Percentiles rank a stretch among this genome's conserved stretches.
These are phyloP conservation scores for Starmerella apicola DNA, from an alignment of 805 yeast species.

Conservation along the genomic window DNA sequence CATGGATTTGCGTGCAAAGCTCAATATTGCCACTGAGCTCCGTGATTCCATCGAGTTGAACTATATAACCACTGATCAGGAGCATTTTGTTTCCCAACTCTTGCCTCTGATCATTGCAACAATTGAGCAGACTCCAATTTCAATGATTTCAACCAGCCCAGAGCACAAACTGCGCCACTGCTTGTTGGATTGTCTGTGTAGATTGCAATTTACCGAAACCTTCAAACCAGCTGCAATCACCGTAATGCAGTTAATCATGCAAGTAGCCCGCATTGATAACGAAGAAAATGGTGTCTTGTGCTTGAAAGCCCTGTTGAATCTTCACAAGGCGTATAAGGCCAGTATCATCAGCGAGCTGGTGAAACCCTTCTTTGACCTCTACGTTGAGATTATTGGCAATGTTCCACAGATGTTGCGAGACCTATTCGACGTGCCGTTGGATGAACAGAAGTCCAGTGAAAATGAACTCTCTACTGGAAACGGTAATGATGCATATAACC, in stretches of 20 bases:
- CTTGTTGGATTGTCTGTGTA: constrained; percentile 63
- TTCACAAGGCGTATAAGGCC: constrained; percentile 74
- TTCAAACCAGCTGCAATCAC: constrained; percentile 56
- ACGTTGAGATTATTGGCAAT: constrained; percentile 64
- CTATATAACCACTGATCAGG: constrained; percentile 71
- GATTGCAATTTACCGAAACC: constrained; percentile 72
- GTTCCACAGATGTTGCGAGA: constrained; percentile 63
- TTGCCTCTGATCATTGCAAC: constrained; percentile 58
- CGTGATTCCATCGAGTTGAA: constrained; percentile 79
- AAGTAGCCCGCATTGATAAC: constrained; percentile 60
- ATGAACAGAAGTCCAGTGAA: background rate
- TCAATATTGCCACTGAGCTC: constrained; percentile 64
- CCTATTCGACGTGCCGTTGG: constrained; percentile 37
- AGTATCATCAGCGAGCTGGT: constrained; percentile 51
- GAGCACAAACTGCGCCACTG: constrained; percentile 53
- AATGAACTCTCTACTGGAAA: background rate
- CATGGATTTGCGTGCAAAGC: constrained; percentile 46
- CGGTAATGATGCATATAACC: background rate
- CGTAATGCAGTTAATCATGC: constrained; percentile 47
- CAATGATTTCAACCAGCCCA: constrained; percentile 12
- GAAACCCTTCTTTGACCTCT: constrained; percentile 62
- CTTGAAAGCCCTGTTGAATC: constrained; percentile 71
- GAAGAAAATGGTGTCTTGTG: constrained; percentile 92
- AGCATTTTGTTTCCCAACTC: constrained; percentile 53
- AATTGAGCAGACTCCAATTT: constrained; percentile 48